Percentiles rank a stretch among this genome's conserved stretches.
Conservation (phyloP, 352 stramenopile genomes). For the Phytophthora aleatoria region DNA sequence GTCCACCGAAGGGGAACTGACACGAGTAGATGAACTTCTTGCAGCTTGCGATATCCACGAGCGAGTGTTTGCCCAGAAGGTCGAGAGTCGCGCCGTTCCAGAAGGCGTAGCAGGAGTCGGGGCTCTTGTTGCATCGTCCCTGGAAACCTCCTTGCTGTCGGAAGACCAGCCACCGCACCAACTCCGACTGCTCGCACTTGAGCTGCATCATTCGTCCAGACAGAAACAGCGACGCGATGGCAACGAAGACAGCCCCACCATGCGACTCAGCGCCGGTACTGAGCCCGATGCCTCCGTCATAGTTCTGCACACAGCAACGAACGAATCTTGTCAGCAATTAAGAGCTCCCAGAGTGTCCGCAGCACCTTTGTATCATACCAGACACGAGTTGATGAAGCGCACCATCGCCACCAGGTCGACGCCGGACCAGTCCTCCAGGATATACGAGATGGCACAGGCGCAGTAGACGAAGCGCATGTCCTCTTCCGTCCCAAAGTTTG, state of each 20-base stretch:
- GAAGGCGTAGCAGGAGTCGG: conserved; percentile 93
- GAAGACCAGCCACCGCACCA: conserved; percentile 86
- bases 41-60: conserved; percentile 78
- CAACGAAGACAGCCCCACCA: conserved; percentile 75
- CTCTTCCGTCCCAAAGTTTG: conserved; percentile 76
- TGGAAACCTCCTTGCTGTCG: conserved; percentile 88
- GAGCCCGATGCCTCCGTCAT: conserved; percentile 85
- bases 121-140: conserved; percentile 90
- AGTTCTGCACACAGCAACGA: conserved; percentile 48
- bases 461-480: conserved; percentile 92
- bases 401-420: conserved; percentile 68
- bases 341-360: not conserved
- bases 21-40: conserved; percentile 84
- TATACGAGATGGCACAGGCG: conserved; percentile 86
- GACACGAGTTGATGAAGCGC: conserved; percentile 82
- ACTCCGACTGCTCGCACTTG: conserved; percentile 59
- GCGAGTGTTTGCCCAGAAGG: conserved; percentile 72
- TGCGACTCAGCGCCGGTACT: conserved; percentile 68
- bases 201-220: conserved; percentile 74
- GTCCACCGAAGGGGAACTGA: conserved; percentile 83
- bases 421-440: conserved; percentile 87
- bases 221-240: conserved; percentile 73
- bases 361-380: conserved; percentile 45
- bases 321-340: conserved; percentile 16
- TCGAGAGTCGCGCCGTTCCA: conserved; percentile 91